phyloP scores from a whole-genome alignment of 176 grass and related monocot genomes.

The Dendrocalamus sinicus region DNA sequence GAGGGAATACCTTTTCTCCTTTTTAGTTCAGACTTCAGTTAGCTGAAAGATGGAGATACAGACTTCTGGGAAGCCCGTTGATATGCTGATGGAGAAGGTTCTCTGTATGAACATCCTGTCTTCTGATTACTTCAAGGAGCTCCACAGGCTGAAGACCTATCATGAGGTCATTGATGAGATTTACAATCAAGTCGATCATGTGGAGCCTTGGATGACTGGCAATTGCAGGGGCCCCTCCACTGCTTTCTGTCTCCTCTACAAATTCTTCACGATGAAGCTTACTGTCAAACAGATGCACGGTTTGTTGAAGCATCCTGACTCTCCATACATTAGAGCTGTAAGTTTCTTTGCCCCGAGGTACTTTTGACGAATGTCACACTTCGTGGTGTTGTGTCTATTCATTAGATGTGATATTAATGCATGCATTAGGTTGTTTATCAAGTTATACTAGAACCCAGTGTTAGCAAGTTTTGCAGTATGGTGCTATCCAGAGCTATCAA shows the following conservation, averaged over 20 bases:
- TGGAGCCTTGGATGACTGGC: constrained; percentile 96
- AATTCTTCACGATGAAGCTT: constrained; percentile 93
- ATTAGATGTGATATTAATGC: constrained; percentile 21
- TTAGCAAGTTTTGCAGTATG: not conserved
- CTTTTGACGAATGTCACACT: constrained; percentile 27
- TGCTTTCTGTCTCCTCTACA: constrained; percentile 95
- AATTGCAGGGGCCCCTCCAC: constrained; percentile 92
- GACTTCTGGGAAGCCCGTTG: constrained; percentile 77
- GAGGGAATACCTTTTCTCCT: not conserved
- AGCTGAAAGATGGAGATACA: constrained; percentile 80
- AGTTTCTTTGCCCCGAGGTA: constrained; percentile 45
- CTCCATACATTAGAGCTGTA: constrained; percentile 96
- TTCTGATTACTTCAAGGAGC: constrained; percentile 93
- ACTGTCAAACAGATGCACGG: constrained; percentile 96
- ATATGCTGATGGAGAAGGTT: constrained; percentile 86
- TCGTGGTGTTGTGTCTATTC: not conserved
- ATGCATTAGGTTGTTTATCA: constrained; percentile 16
- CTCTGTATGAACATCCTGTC: constrained; percentile 96
- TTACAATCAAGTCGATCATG: constrained; percentile 82
- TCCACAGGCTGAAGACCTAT: constrained; percentile 87
- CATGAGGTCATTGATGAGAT: constrained; percentile 96
- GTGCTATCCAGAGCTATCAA: not conserved
- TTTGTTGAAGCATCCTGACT: constrained; percentile 95
- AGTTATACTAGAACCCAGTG: constrained; percentile 22
- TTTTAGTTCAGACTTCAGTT: not conserved